Percentiles rank a stretch among this genome's conserved stretches.
phyloP scores from a whole-genome alignment of 1,139 yeast species.

The Debaryomyces subglobosus region DNA sequence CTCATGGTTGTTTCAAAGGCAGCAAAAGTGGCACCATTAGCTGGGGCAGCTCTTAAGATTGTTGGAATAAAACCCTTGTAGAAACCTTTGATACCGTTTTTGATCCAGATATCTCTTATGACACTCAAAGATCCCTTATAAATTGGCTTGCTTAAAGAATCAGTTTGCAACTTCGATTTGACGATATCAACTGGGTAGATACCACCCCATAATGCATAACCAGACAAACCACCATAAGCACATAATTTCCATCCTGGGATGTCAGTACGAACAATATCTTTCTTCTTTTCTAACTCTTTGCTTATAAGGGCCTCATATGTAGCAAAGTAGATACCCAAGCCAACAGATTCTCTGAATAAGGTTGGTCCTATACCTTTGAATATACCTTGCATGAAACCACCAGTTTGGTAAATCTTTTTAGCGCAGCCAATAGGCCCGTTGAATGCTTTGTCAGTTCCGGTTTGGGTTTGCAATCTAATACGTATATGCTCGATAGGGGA shows the following conservation, averaged over 20 bases:
- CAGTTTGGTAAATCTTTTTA: slow-evolving; percentile 53
- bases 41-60: slow-evolving; percentile 93
- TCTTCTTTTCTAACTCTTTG: slow-evolving; percentile 48
- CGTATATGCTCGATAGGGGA: slow-evolving; percentile 93
- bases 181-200: slow-evolving; percentile 85
- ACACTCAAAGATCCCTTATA: slow-evolving; percentile 60
- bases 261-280: slow-evolving; percentile 54
- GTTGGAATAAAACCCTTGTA: slow-evolving; percentile 91
- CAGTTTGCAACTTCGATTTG: slow-evolving; percentile 87
- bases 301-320: slow-evolving; percentile 86
- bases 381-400: slow-evolving; percentile 61
- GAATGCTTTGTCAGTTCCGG: slow-evolving; percentile 49
- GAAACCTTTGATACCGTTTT: slow-evolving; percentile 72
- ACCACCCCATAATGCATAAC: slow-evolving; percentile 81
- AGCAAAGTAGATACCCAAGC: slow-evolving; percentile 86
- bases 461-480: slow-evolving; percentile 86
- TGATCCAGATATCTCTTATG: slow-evolving; percentile 50
- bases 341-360: slow-evolving; percentile 78
- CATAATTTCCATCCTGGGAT: slow-evolving; percentile 88
- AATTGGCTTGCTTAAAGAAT: slow-evolving; percentile 54
- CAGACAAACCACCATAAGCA: slow-evolving; percentile 81
- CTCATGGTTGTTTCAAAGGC: slow-evolving; percentile 90
- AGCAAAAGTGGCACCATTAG: slow-evolving; percentile 93
- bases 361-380: slow-evolving; percentile 84
- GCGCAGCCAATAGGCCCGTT: slow-evolving; percentile 84